Percentiles rank a stretch among this genome's conserved stretches.
phyloP scores from a whole-genome alignment of 805 yeast genomes.

The Brettanomyces anomalus region DNA sequence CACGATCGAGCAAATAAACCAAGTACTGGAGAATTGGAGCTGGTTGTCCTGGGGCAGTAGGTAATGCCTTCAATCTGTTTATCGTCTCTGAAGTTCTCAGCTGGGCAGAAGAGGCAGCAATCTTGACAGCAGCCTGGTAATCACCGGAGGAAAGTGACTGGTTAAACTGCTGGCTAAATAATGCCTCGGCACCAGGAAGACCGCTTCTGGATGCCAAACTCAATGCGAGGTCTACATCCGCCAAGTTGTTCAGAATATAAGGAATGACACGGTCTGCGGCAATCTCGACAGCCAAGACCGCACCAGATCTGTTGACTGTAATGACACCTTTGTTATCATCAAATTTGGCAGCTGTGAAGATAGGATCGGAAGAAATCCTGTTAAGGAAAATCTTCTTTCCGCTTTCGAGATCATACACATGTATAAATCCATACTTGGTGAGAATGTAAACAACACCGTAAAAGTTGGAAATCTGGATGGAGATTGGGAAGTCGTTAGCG shows the following conservation, averaged over 20 bases:
- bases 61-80: slow-evolving; percentile 81
- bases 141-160: slow-evolving; percentile 76
- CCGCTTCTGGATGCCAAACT: slow-evolving; percentile 92
- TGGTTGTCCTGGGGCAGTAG: slow-evolving; percentile 88
- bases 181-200: slow-evolving; percentile 91
- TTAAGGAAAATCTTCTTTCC: slow-evolving; percentile 91
- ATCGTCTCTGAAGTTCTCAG: slow-evolving; percentile 92
- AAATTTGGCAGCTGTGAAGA: slow-evolving; percentile 78
- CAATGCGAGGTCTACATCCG: slow-evolving; percentile 81
- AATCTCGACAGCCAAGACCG: slow-evolving; percentile 86
- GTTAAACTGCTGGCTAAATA: slow-evolving; percentile 88
- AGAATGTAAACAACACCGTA: slow-evolving; percentile 84
- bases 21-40: slow-evolving; percentile 92
- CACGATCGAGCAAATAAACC: slow-evolving; percentile 84
- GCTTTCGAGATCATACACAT: slow-evolving; percentile 86
- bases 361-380: slow-evolving; percentile 92
- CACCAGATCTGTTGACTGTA: slow-evolving; percentile 91
- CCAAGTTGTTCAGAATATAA: slow-evolving; percentile 76
- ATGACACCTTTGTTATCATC: slow-evolving; percentile 74
- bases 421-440: slow-evolving; percentile 95
- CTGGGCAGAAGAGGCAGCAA: slow-evolving; percentile 91
- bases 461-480: slow-evolving; percentile 75
- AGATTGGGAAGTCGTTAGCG: slow-evolving; percentile 90
- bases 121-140: slow-evolving; percentile 87
- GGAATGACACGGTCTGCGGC: slow-evolving; percentile 80